A percentile compares a stretch with the other conserved stretches of the same genome.
phyloP scores from a whole-genome alignment of 176 grass and related monocot species.

The Melocanna baccifera region DNA sequence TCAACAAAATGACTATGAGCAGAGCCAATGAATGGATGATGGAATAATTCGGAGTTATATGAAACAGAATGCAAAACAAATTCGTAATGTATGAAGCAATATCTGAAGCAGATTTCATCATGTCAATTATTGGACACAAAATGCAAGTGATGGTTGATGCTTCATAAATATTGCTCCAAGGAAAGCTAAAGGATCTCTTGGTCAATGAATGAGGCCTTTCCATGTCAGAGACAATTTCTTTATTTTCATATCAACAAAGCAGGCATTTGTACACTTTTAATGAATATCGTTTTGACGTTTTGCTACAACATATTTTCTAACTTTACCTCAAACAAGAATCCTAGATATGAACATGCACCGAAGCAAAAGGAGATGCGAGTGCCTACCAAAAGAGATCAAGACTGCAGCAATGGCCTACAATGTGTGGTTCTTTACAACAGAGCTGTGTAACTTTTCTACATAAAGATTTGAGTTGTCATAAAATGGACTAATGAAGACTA shows the following conservation, averaged over 20 bases:
- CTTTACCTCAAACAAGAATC: slow-evolving; percentile 21
- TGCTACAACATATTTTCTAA: slow-evolving; percentile 20
- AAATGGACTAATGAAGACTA: not conserved
- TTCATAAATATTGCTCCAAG: slow-evolving; percentile 12
- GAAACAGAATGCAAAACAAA: not conserved
- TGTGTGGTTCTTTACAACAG: slow-evolving; percentile 13
- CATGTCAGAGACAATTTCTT: slow-evolving; percentile 7
- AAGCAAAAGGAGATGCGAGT: slow-evolving; percentile 3
- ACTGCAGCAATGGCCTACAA: slow-evolving; percentile 1
- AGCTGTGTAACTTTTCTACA: slow-evolving; percentile 1
- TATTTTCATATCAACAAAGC: slow-evolving; percentile 3
- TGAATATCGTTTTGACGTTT: not conserved
- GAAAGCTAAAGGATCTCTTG: slow-evolving; percentile 17
- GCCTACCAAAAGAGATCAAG: slow-evolving; percentile 12
- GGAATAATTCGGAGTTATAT: slow-evolving; percentile 15
- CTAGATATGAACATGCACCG: slow-evolving; percentile 2
- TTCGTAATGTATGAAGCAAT: not conserved
- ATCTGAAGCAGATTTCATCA: not conserved
- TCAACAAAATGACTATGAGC: not conserved
- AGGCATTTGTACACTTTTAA: not conserved
- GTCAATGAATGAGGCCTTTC: slow-evolving; percentile 7
- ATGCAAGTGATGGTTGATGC: not conserved
- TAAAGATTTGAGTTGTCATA: not conserved
- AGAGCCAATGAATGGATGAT: not conserved
- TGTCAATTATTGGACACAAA: not conserved